Percentiles rank a stretch among this genome's conserved stretches.
Evolutionary conservation across 805 yeast species (phyloP).

Genomic region (Metschnikowia anglica): DNA sequence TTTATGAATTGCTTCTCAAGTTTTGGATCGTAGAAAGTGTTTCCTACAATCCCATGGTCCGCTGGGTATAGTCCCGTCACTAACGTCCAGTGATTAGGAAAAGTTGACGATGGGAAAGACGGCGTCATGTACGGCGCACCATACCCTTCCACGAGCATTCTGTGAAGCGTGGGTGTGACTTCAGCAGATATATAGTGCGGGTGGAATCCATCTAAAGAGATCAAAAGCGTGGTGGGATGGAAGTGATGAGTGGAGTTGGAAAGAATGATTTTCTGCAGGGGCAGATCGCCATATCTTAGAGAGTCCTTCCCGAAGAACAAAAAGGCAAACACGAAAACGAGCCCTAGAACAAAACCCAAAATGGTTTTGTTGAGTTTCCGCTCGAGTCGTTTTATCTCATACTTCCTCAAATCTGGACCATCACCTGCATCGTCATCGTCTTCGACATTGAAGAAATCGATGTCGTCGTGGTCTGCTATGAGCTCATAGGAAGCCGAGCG

Average conservation of each 20-base stretch:
- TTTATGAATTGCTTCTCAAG: constrained; percentile 59
- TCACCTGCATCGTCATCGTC: constrained; percentile 3
- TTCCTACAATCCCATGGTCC: constrained; percentile 85
- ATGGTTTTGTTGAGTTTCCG: constrained; percentile 23
- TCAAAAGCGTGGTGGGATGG: constrained; percentile 74
- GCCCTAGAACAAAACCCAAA: constrained; percentile 15
- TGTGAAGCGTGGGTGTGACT: constrained; percentile 70
- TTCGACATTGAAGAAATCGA: constrained; percentile 6
- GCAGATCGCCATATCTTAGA: neutral
- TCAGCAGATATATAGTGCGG: constrained; percentile 74
- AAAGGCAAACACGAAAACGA: constrained; percentile 14
- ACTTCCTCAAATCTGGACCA: constrained; percentile 21
- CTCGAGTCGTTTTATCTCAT: constrained; percentile 26
- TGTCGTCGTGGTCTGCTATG: constrained; percentile 6
- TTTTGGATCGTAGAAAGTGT: constrained; percentile 68
- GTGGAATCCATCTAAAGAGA: constrained; percentile 88
- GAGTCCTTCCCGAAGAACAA: constrained; percentile 5
- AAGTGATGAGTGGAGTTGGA: constrained; percentile 67
- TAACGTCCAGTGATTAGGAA: constrained; percentile 90
- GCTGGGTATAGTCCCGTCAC: constrained; percentile 84
- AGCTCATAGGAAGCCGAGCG: constrained; percentile 7
- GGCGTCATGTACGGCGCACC: constrained; percentile 86
- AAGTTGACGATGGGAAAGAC: constrained; percentile 83
- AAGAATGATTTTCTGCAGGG: constrained; percentile 23
- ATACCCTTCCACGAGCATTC: constrained; percentile 49